Percentiles rank a stretch among this genome's conserved stretches.
Conservation (phyloP, 306 rosid species). For the Hippophae rhamnoides region DNA sequence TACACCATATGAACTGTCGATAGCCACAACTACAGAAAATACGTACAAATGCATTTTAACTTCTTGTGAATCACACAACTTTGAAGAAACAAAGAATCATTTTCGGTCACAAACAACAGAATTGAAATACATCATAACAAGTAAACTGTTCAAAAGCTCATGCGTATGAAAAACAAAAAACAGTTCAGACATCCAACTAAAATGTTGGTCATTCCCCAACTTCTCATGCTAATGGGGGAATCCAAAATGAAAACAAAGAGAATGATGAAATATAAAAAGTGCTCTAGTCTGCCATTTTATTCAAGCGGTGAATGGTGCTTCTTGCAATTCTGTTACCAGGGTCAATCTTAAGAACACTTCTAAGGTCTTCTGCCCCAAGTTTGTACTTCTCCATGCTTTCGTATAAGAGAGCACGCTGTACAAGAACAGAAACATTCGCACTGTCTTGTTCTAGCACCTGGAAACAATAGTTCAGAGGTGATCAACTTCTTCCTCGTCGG, state of each 20-base stretch:
- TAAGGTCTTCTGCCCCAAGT: slow-evolving; percentile 93
- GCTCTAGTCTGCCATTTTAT: slow-evolving; percentile 65
- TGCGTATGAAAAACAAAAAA: slow-evolving; percentile 1
- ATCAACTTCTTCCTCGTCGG: slow-evolving; percentile 13
- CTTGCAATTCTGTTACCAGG: slow-evolving; percentile 82
- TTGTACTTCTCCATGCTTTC: slow-evolving; percentile 98
- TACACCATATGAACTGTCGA: no score
- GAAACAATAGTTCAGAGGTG: slow-evolving; percentile 20
- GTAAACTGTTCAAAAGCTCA: slow-evolving; percentile 18
- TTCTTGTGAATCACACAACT: background rate
- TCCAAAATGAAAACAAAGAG: background rate
- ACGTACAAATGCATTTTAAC: no score
- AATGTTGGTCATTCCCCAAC: slow-evolving; percentile 21
- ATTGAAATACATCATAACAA: slow-evolving; percentile 21
- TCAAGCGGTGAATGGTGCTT: slow-evolving; percentile 88
- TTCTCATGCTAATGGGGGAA: slow-evolving; percentile 9
- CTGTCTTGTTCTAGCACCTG: slow-evolving; percentile 62
- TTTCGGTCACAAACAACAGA: slow-evolving; percentile 20
- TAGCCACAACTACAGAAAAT: no score
- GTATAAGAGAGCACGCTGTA: slow-evolving; percentile 89
- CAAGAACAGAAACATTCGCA: slow-evolving; percentile 65
- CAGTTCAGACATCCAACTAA: slow-evolving; percentile 5
- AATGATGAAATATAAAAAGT: background rate
- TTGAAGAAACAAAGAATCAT: slow-evolving; percentile 24
- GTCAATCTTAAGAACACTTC: slow-evolving; percentile 81